Evolutionary conservation across 257 asterid species (phyloP).

Genomic region (Voacanga thouarsii): DNA sequence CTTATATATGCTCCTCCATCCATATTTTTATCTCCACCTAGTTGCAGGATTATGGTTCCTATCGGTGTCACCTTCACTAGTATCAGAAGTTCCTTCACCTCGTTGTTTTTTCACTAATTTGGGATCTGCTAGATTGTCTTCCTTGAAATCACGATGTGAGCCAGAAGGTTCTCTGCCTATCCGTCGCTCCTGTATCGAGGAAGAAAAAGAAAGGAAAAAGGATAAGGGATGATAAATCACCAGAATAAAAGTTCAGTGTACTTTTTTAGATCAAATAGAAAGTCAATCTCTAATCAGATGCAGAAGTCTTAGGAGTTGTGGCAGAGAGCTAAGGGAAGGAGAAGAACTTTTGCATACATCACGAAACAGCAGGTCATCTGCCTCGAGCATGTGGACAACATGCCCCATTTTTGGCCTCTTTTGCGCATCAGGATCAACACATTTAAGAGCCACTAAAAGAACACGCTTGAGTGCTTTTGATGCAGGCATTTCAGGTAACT

Average conservation of each 20-base stretch:
- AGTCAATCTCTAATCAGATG: background rate
- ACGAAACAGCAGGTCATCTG: conserved; percentile 67
- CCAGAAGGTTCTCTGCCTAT: conserved; percentile 42
- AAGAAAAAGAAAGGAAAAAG: conserved; percentile 10
- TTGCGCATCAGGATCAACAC: conserved; percentile 95
- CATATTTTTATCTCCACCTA: conserved; percentile 35
- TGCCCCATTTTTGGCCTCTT: conserved; percentile 98
- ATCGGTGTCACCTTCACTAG: conserved; percentile 46
- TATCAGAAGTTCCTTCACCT: conserved; percentile 41
- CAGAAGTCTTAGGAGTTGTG: background rate
- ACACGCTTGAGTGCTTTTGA: conserved; percentile 80
- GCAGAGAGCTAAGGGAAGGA: background rate
- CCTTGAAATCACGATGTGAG: conserved; percentile 37
- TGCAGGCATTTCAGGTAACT: conserved; percentile 67
- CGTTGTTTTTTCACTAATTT: conserved; percentile 32
- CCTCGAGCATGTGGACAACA: conserved; percentile 87
- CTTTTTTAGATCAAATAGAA: conserved; percentile 4
- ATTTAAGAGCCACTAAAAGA: conserved; percentile 85
- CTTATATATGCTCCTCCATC: conserved; percentile 17
- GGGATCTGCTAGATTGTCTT: conserved; percentile 35
- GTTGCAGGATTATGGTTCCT: conserved; percentile 38
- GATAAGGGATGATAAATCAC: conserved; percentile 1
- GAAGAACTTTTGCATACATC: conserved; percentile 42
- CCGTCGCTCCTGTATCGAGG: conserved; percentile 50
- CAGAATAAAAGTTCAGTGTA: background rate